These are phyloP conservation scores for Leccinum uliginosum DNA, from an alignment of 768 basidiomycete genomes.

Conservation along the genomic window DNA sequence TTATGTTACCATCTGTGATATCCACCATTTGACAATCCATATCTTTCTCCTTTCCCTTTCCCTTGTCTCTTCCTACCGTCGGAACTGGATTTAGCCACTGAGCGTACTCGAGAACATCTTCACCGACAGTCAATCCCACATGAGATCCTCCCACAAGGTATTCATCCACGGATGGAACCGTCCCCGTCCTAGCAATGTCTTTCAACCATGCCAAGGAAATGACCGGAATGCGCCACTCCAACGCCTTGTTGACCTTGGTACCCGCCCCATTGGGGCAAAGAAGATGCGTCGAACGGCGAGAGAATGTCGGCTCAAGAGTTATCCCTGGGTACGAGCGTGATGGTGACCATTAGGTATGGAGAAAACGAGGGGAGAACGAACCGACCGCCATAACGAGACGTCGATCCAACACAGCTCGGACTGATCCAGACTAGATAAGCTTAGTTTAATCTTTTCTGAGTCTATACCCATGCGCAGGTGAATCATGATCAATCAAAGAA, in stretches of 20 bases:
- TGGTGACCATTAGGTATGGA: background rate
- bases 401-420: slow-evolving; percentile 59
- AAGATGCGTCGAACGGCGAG: slow-evolving; percentile 69
- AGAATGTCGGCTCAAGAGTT: slow-evolving; percentile 51
- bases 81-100: slow-evolving; percentile 1
- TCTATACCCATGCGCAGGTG: slow-evolving; percentile 36
- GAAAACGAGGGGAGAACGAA: slow-evolving; percentile 2
- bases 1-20: slow-evolving; percentile 34
- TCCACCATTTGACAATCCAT: slow-evolving; percentile 31
- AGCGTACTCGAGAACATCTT: slow-evolving; percentile 16
- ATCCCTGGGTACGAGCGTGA: slow-evolving; percentile 42
- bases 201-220: slow-evolving; percentile 69
- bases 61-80: slow-evolving; percentile 16
- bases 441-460: slow-evolving; percentile 53
- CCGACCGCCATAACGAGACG: slow-evolving; percentile 20
- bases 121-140: slow-evolving; percentile 38
- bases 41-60: slow-evolving; percentile 33
- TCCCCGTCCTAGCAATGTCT: slow-evolving; percentile 50
- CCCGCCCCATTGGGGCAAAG: slow-evolving; percentile 71
- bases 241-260: slow-evolving; percentile 72
- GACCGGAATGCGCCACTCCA: slow-evolving; percentile 75
- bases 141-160: slow-evolving; percentile 30
- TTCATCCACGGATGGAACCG: slow-evolving; percentile 34
- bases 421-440: slow-evolving; percentile 72
- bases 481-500: background rate